These are phyloP conservation scores for Stentor roeselii DNA, from an alignment of 73 alveolate genomes.

Conservation along the genomic window DNA sequence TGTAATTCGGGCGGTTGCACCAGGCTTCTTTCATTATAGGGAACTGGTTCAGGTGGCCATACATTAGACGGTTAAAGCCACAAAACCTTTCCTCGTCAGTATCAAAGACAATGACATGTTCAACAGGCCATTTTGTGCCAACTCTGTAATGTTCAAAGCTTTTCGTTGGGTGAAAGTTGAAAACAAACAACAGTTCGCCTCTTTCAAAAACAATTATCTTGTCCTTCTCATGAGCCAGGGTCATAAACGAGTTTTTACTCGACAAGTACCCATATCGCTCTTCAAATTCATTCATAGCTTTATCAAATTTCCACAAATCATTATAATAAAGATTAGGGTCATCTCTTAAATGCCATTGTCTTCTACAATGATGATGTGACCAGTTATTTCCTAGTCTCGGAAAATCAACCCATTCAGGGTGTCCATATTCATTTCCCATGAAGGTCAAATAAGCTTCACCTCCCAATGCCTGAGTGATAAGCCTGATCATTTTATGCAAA, in stretches of 20 bases:
- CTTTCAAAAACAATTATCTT: conserved; percentile 89
- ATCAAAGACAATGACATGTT: conserved; percentile 85
- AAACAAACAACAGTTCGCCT: conserved; percentile 89
- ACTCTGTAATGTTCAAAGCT: conserved; percentile 76
- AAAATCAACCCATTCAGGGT: conserved; percentile 99
- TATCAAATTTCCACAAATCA: conserved; percentile 77
- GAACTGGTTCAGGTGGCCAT: conserved; percentile 75
- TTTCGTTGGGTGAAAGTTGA: conserved; percentile 96
- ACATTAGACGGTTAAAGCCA: conserved; percentile 84
- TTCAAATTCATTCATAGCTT: conserved; percentile 63
- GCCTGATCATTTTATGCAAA: conserved; percentile 92
- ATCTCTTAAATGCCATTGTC: conserved; percentile 97
- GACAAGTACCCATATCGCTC: conserved; percentile 60
- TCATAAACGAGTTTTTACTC: conserved; percentile 72
- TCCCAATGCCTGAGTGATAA: conserved; percentile 93
- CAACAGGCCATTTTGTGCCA: conserved; percentile 85
- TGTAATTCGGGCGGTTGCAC: conserved; percentile 72
- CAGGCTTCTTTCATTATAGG: conserved; percentile 71
- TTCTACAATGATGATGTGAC: conserved; percentile 88
- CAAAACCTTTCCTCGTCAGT: conserved; percentile 92
- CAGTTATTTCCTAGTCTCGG: conserved; percentile 98
- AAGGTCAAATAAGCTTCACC: conserved; percentile 81
- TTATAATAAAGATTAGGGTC: conserved; percentile 68
- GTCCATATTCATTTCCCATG: conserved; percentile 99
- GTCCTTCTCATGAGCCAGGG: conserved; percentile 81